These are phyloP conservation scores for Crepidotus sp. DNA, from an alignment of 1,284 basidiomycete genomes.

Conservation along the genomic window DNA sequence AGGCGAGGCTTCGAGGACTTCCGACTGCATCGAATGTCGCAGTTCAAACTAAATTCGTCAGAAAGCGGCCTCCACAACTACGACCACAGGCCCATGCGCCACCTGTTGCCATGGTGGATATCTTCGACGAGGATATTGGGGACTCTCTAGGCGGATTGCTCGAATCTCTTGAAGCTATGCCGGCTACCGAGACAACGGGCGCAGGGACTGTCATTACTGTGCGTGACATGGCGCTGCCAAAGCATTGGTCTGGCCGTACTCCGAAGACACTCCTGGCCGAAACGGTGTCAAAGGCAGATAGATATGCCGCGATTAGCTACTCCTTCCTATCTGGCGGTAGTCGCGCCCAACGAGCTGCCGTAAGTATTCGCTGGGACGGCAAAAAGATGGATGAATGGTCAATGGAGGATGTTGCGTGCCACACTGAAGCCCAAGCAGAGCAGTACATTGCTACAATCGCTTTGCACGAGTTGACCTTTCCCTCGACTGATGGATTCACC, in stretches of 20 bases:
- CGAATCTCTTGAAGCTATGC: conserved; percentile 68
- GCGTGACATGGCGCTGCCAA: conserved; percentile 74
- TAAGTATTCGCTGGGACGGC: conserved; percentile 68
- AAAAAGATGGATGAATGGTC: conserved; percentile 59
- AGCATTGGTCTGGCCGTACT: conserved; percentile 69
- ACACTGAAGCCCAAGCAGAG: conserved; percentile 73
- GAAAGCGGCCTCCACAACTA: conserved; percentile 21
- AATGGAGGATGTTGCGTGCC: conserved; percentile 84
- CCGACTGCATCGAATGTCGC: conserved; percentile 4
- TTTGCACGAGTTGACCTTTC: conserved; percentile 67
- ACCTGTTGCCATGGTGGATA: conserved; percentile 25
- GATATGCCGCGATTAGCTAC: conserved; percentile 70
- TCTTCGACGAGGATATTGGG: conserved; percentile 50
- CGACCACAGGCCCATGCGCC: conserved; percentile 16
- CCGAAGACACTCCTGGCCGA: conserved; percentile 67
- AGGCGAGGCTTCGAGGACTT: conserved; percentile 44
- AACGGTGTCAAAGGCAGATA: conserved; percentile 56
- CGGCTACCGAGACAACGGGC: conserved; percentile 40
- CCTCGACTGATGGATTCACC: conserved; percentile 54
- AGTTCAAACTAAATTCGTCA: conserved; percentile 13
- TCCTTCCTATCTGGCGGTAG: conserved; percentile 53
- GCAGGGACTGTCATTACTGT: conserved; percentile 53
- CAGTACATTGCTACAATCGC: conserved; percentile 87
- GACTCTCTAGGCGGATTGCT: conserved; percentile 63
- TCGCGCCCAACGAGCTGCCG: conserved; percentile 62